A percentile compares a stretch with the other conserved stretches of the same genome.
These are phyloP conservation scores for Paraconiothyrium sp. DNA, from an alignment of 2,329 filamentous ascomycete species.

Conservation along the genomic window DNA sequence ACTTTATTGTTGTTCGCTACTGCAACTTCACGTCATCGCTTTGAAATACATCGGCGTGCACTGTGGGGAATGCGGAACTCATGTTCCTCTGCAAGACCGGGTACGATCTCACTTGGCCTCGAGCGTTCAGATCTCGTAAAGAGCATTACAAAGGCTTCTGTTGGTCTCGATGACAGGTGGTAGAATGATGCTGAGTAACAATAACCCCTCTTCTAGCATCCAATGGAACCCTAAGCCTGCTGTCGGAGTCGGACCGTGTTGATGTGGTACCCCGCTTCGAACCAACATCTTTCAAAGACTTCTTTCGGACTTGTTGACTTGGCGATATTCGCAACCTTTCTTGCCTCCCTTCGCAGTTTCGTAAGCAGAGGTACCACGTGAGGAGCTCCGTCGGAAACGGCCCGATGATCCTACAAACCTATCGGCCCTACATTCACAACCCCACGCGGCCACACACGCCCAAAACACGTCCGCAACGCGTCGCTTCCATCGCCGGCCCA, in stretches of 20 bases:
- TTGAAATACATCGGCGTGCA: neutral
- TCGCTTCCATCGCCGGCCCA: neutral
- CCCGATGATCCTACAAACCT: neutral
- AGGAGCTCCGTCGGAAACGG: too few relatives aligned
- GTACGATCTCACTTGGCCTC: neutral
- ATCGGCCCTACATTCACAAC: neutral
- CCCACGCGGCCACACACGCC: neutral
- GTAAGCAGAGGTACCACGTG: neutral
- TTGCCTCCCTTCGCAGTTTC: neutral
- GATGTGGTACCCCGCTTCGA: neutral
- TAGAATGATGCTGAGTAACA: neutral
- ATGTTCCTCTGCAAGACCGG: neutral
- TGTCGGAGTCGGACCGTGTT: neutral
- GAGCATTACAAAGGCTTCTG: neutral
- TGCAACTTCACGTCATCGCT: constrained; percentile 3
- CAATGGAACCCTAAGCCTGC: neutral
- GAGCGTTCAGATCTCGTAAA: neutral
- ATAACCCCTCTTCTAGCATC: neutral
- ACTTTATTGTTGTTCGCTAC: neutral
- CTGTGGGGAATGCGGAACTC: neutral
- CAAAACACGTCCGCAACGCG: constrained; percentile 8
- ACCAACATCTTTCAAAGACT: neutral
- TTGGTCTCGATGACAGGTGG: neutral
- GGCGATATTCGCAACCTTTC: neutral
- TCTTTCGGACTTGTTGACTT: neutral